Percentiles rank a stretch among this genome's conserved stretches.
Evolutionary conservation across 345 rosid genomes (phyloP).

Genomic region (Hibiscus tridactylites): DNA sequence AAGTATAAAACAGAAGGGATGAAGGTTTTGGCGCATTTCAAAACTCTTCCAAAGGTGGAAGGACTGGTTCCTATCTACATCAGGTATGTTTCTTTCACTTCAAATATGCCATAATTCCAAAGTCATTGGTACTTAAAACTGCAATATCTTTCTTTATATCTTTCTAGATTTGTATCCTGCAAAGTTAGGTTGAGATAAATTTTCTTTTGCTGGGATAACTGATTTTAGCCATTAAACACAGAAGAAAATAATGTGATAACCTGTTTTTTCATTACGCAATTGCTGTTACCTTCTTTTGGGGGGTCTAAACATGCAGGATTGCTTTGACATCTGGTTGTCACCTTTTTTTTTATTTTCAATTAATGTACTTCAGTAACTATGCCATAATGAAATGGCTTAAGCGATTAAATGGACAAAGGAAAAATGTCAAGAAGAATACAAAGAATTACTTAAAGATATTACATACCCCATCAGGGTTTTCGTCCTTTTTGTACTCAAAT

Average conservation of each 20-base stretch:
- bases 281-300: background rate
- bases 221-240: background rate
- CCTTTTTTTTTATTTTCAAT: background rate
- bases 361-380: background rate
- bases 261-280: background rate
- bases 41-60: slow-evolving; percentile 76
- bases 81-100: slow-evolving; percentile 39
- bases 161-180: background rate
- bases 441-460: too few species aligned
- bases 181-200: background rate
- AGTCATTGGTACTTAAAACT: background rate
- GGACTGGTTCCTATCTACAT: slow-evolving; percentile 94
- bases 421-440: background rate
- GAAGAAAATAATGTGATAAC: background rate
- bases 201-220: background rate
- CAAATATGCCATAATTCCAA: background rate
- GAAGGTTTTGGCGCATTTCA: slow-evolving; percentile 89
- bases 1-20: slow-evolving; percentile 77
- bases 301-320: background rate
- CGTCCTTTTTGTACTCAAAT: too few species aligned
- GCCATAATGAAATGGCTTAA: background rate
- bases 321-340: background rate
- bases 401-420: background rate
- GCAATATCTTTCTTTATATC: background rate
- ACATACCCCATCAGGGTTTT: too few species aligned